Percentiles rank a stretch among this genome's conserved stretches.
Conservation (phyloP, 331 rosid species). For the Rhamnella rubrinervis region DNA sequence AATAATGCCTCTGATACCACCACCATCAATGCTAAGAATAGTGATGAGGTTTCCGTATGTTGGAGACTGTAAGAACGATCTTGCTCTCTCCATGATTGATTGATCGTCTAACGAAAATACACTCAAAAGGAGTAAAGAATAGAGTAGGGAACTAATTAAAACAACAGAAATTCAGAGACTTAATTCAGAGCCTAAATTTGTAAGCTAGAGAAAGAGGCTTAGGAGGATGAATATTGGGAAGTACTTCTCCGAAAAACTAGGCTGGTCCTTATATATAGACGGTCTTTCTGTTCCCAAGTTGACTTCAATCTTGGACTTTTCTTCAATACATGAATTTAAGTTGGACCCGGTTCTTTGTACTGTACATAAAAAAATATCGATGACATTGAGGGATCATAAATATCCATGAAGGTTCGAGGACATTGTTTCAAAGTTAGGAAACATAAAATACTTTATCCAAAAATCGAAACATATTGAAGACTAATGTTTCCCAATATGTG, state of each 20-base stretch:
- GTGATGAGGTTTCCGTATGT: constrained; percentile 53
- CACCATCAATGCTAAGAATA: constrained; percentile 72
- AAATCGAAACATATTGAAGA: too few relatives aligned
- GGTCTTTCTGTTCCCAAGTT: background rate
- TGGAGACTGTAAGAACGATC: constrained; percentile 47
- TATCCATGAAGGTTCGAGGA: too few relatives aligned
- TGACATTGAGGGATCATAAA: too few relatives aligned
- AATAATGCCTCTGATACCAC: constrained; percentile 67
- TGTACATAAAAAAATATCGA: too few relatives aligned
- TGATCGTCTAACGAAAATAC: too few relatives aligned
- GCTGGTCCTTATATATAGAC: background rate
- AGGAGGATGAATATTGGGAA: too few relatives aligned
- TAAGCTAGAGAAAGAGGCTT: background rate
- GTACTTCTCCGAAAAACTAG: background rate
- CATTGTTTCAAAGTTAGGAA: too few relatives aligned
- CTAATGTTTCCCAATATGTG: too few relatives aligned
- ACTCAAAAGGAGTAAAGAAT: background rate
- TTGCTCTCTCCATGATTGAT: constrained; percentile 24
- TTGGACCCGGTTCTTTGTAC: background rate
- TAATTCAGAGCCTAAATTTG: too few relatives aligned
- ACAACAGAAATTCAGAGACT: too few relatives aligned
- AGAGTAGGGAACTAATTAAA: background rate
- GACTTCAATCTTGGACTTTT: background rate
- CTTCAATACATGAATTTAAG: background rate
- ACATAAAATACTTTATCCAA: too few relatives aligned